Evolutionary conservation across 805 yeast species (phyloP).

Genomic region (Komagataella ulmi): DNA sequence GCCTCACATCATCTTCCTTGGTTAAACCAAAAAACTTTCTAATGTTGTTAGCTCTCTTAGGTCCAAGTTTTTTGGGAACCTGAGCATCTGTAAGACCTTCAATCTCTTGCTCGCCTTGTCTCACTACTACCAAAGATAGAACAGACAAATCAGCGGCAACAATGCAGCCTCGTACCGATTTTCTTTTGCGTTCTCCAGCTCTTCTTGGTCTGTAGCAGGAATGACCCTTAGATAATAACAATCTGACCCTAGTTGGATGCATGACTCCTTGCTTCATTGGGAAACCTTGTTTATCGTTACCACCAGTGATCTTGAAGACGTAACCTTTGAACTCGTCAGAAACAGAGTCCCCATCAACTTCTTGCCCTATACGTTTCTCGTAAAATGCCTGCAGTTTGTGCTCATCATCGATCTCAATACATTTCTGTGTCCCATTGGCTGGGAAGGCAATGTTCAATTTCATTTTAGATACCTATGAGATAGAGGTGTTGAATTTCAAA

Average conservation of each 20-base stretch:
- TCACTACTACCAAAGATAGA: conserved; percentile 82
- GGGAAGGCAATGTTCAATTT: conserved; percentile 99
- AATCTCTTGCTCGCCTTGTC: conserved; percentile 94
- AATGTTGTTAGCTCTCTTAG: conserved; percentile 99
- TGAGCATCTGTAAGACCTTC: conserved; percentile 91
- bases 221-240: conserved; percentile 85
- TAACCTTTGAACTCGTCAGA: conserved; percentile 99
- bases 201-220: conserved; percentile 99
- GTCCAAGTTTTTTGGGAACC: conserved; percentile 98
- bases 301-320: conserved; percentile 97
- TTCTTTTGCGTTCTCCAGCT: conserved; percentile 99
- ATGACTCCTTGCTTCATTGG: conserved; percentile 99
- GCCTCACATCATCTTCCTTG: conserved; percentile 84
- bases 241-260: conserved; percentile 99
- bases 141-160: conserved; percentile 96
- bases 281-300: conserved; percentile 99
- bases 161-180: conserved; percentile 99
- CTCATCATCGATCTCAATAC: conserved; percentile 96
- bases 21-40: conserved; percentile 98
- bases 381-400: conserved; percentile 96
- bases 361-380: conserved; percentile 99
- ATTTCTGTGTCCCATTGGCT: conserved; percentile 99
- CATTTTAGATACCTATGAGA: background rate
- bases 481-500: background rate
- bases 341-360: conserved; percentile 96